Evolutionary conservation across 129 eudicot species (phyloP).

Genomic region (Glebionis coronaria): DNA sequence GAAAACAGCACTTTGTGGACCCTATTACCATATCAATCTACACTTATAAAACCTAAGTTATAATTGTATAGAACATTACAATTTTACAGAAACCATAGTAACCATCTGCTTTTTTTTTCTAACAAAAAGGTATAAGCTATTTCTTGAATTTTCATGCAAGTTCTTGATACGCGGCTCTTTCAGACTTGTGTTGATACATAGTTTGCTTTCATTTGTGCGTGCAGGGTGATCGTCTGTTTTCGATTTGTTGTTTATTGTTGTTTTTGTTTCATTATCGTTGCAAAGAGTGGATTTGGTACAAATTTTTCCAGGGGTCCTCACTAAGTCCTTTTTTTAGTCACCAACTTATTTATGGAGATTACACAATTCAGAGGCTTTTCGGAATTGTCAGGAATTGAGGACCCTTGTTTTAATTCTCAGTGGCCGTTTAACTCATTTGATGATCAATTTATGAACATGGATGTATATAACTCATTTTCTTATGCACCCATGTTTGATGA

Average conservation of each 20-base stretch:
- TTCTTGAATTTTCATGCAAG: background rate
- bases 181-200: background rate
- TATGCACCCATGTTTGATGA: slow-evolving; percentile 20
- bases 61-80: too few species aligned
- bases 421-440: slow-evolving; percentile 52
- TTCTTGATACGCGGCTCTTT: background rate
- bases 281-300: slow-evolving; percentile 2
- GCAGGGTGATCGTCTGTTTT: slow-evolving; percentile 12
- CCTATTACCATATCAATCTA: slow-evolving; percentile 10
- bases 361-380: slow-evolving; percentile 44
- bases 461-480: slow-evolving; percentile 11
- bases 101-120: background rate
- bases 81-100: too few species aligned
- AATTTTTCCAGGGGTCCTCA: slow-evolving; percentile 16
- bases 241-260: background rate
- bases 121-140: slow-evolving; percentile 10
- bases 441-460: slow-evolving; percentile 41
- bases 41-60: slow-evolving; percentile 23
- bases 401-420: slow-evolving; percentile 40
- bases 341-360: slow-evolving; percentile 42
- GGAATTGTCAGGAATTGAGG: slow-evolving; percentile 67
- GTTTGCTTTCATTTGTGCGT: background rate
- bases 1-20: slow-evolving; percentile 24
- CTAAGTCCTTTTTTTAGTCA: background rate
- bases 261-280: slow-evolving; percentile 1